Evolutionary conservation across 768 basidiomycete species (phyloP).

Genomic region (Suillus ampliporus): DNA sequence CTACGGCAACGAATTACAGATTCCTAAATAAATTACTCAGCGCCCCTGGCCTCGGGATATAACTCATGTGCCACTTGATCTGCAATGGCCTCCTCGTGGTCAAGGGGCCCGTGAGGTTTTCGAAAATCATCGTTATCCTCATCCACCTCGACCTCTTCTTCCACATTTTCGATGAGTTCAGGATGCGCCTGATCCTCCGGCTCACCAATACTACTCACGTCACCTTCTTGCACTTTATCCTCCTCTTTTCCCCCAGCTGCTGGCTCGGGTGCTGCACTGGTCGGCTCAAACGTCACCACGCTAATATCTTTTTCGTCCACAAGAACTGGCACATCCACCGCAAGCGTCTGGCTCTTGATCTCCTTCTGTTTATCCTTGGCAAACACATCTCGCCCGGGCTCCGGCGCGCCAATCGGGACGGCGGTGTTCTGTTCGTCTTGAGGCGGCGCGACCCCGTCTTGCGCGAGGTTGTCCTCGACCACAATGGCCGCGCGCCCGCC

Average conservation of each 20-base stretch:
- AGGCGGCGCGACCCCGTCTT: conserved; percentile 19
- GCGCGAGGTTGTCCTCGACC: conserved; percentile 48
- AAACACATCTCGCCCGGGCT: conserved; percentile 81
- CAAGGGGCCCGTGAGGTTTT: conserved; percentile 48
- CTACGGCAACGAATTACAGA: not conserved
- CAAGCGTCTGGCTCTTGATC: conserved; percentile 48
- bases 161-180: conserved; percentile 8
- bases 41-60: conserved; percentile 46
- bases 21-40: conserved; percentile 8
- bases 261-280: not conserved
- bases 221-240: conserved; percentile 9
- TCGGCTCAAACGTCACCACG: conserved; percentile 24
- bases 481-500: conserved; percentile 61
- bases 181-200: not conserved
- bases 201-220: not conserved
- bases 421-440: conserved; percentile 39
- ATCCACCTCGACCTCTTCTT: conserved; percentile 16
- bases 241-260: conserved; percentile 11
- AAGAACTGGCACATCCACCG: conserved; percentile 17
- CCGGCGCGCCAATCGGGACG: conserved; percentile 56
- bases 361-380: conserved; percentile 54
- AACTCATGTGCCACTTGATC: conserved; percentile 59
- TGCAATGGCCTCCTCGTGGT: conserved; percentile 55
- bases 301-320: conserved; percentile 43
- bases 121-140: conserved; percentile 13